Evolutionary conservation across 2,329 filamentous ascomycete genomes (phyloP), one percentile per base, ranked within the genome.

Genomic region (Colletotrichum eremochloae): DNA sequence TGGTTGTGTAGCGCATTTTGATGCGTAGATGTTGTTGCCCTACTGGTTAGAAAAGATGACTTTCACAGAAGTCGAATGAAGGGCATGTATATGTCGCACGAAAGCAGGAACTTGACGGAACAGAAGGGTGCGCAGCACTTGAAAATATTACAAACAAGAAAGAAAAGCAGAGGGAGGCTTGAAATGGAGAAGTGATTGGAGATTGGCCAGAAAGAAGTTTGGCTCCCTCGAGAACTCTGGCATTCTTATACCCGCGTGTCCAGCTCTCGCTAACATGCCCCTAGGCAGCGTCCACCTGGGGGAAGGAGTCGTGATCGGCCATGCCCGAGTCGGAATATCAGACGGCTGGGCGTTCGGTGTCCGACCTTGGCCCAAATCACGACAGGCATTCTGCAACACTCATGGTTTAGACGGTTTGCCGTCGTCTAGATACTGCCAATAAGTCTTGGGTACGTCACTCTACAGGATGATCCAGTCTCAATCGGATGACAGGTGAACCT

Each of bases 1-100:
- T 46, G 40, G 57, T 58, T 14, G 64, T 62, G 64, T 62, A 63
- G 36, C 68, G 64, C 64, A 71, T 71, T 24, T 56, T 71, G 56
- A 53, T n/a, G 44, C 46, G n/a, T 48, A 9, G 4, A n/a, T 6
- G 33, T 31, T 33, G 18, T 12, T 31, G 20, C n/a, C 24, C 24
- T 52, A 8, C 46, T 42, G 14, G 36, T 42, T 14, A 18, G 36
- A 42, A 52, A 40, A 31, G 20, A 50, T n/a, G n/a, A 1, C 15
- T 3, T 3, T n/a, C 5, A 42, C 38, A 5, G 5, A 62, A 33
- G 7, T n/a, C 7, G 46, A 42, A 20, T 52, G 36, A 63, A 63
- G 33, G 33, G 33, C 24, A 60, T 44, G 7, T 46, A 8, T 50
- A n/a, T 52, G 29, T 42, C 36, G 36, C 42, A 42, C 14, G 24